Conservation (phyloP, 306 rosid genomes). For the Herpetospermum pedunculosum region DNA sequence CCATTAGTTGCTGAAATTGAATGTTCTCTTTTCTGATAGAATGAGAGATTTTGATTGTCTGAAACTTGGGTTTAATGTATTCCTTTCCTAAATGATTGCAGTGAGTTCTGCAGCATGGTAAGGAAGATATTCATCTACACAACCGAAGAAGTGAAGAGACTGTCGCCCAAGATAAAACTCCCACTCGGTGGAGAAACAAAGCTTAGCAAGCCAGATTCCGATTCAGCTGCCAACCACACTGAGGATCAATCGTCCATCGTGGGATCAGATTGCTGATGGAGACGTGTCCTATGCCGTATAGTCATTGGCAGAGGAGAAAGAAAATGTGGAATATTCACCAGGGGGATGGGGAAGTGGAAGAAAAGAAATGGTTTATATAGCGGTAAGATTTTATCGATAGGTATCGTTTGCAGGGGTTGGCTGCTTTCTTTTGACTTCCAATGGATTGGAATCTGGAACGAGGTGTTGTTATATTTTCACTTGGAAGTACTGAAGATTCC, state of each 20-base stretch:
- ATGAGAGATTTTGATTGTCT: neutral
- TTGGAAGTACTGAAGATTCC: neutral
- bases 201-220: constrained; percentile 49
- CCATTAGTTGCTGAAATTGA: neutral
- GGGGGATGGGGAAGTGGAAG: neutral
- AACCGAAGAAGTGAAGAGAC: constrained; percentile 76
- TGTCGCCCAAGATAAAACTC: constrained; percentile 71
- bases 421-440: neutral
- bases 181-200: constrained; percentile 38
- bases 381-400: neutral
- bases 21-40: neutral
- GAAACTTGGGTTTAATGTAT: neutral
- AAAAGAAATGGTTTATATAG: neutral
- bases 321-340: constrained; percentile 1
- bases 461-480: neutral
- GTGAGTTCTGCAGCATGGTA: constrained; percentile 87
- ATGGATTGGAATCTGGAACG: constrained; percentile 1
- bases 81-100: constrained; percentile 23
- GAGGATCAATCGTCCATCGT: constrained; percentile 71
- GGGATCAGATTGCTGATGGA: constrained; percentile 49
- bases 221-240: constrained; percentile 42
- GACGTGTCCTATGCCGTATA: neutral
- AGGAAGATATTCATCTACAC: constrained; percentile 93
- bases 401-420: constrained; percentile 3
- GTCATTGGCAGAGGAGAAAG: neutral